These are phyloP conservation scores for Knufia fluminis DNA, from an alignment of 2,329 filamentous ascomycete genomes.

Conservation along the genomic window DNA sequence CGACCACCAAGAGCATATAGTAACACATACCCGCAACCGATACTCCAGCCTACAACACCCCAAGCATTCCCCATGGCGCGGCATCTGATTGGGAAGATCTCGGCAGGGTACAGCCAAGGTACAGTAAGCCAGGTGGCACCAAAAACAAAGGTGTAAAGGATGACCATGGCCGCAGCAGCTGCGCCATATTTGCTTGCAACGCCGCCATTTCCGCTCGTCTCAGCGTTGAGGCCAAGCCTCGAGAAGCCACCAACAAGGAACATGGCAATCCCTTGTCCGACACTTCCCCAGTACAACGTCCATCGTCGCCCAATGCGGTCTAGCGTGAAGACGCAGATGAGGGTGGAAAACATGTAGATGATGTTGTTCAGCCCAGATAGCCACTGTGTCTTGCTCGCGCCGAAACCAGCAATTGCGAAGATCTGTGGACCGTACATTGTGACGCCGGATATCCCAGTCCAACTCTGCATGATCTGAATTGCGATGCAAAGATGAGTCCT, in stretches of 20 bases:
- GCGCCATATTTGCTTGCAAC: constrained; percentile 44
- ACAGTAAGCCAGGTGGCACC: constrained; percentile 50
- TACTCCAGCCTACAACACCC: constrained; percentile 66
- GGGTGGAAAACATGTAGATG: constrained; percentile 49
- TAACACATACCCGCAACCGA: constrained; percentile 54
- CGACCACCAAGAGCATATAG: neutral
- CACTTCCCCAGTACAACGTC: constrained; percentile 60
- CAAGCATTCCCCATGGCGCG: constrained; percentile 66
- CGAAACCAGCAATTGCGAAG: constrained; percentile 56
- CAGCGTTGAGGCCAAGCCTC: constrained; percentile 32
- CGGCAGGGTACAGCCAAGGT: constrained; percentile 57
- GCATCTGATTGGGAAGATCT: constrained; percentile 63
- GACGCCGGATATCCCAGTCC: constrained; percentile 61
- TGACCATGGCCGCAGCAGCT: constrained; percentile 61
- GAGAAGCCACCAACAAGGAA: constrained; percentile 57
- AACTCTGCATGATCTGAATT: constrained; percentile 63
- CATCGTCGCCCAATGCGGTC: constrained; percentile 60
- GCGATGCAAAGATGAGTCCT: constrained; percentile 62
- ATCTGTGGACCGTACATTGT: constrained; percentile 51
- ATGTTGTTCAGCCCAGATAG: constrained; percentile 51
- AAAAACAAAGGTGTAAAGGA: constrained; percentile 57
- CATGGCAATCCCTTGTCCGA: constrained; percentile 56
- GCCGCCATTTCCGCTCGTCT: constrained; percentile 26
- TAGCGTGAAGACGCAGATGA: constrained; percentile 61
- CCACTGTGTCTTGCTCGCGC: constrained; percentile 33